A percentile compares a stretch with the other conserved stretches of the same genome.
These are phyloP conservation scores for Actinidia chinensis DNA, from an alignment of 179 eudicot genomes.

Conservation along the genomic window DNA sequence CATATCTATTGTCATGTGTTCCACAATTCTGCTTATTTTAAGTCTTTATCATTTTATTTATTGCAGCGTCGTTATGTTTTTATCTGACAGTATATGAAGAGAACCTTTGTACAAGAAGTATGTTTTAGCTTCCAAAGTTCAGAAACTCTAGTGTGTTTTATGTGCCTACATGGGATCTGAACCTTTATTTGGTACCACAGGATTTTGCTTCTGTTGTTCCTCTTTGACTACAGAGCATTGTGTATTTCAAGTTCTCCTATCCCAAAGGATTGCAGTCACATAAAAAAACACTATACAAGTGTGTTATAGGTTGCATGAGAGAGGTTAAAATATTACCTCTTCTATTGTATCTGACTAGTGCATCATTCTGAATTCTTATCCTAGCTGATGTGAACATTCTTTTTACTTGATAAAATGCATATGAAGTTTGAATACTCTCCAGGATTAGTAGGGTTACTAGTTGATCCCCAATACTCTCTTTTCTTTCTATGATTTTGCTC, in stretches of 20 bases:
- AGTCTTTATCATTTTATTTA: conserved; percentile 15
- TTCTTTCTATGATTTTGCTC: no score
- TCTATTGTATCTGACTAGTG: background rate
- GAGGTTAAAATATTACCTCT: conserved; percentile 51
- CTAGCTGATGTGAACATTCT: conserved; percentile 5
- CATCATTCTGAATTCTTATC: background rate
- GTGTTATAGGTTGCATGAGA: conserved; percentile 87
- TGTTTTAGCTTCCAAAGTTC: conserved; percentile 27
- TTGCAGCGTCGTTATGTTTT: conserved; percentile 91
- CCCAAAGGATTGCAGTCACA: conserved; percentile 64
- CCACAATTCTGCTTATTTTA: no score
- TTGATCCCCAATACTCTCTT: no score
- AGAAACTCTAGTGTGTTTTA: background rate
- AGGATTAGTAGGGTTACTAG: conserved; percentile 79
- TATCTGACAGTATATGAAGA: conserved; percentile 99
- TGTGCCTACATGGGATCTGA: conserved; percentile 13
- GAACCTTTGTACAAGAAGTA: conserved; percentile 97
- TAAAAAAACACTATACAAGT: conserved; percentile 79
- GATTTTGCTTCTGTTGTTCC: conserved; percentile 16
- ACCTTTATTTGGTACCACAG: conserved; percentile 11
- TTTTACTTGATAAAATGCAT: conserved; percentile 44
- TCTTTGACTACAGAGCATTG: conserved; percentile 63
- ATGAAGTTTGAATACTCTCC: conserved; percentile 95
- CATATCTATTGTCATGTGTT: no score
- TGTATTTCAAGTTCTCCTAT: conserved; percentile 84